A percentile compares a stretch with the other conserved stretches of the same genome.
Evolutionary conservation across 805 yeast species (phyloP).

Genomic region (Candida cerambycidarum): DNA sequence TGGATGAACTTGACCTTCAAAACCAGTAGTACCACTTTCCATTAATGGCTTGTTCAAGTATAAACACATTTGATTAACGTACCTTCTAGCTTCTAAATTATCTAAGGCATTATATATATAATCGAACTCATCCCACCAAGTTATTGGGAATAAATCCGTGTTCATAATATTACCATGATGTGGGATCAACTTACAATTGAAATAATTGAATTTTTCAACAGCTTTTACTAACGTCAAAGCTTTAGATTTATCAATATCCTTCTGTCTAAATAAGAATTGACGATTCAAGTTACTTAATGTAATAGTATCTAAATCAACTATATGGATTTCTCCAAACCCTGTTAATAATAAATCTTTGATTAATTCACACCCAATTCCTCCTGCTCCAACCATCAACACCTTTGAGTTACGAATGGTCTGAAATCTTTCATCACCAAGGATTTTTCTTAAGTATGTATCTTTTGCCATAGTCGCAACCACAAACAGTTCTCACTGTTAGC

Average conservation of each 20-base stretch:
- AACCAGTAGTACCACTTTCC: slow-evolving; percentile 96
- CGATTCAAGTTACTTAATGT: slow-evolving; percentile 90
- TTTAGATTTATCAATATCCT: slow-evolving; percentile 87
- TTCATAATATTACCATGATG: slow-evolving; percentile 90
- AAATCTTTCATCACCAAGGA: slow-evolving; percentile 43
- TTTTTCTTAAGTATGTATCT: slow-evolving; percentile 42
- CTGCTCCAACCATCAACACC: slow-evolving; percentile 88
- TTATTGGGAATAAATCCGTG: slow-evolving; percentile 61
- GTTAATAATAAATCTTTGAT: slow-evolving; percentile 75
- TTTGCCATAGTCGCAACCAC: slow-evolving; percentile 27
- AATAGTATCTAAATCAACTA: slow-evolving; percentile 94
- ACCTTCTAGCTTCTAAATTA: slow-evolving; percentile 86
- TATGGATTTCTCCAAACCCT: slow-evolving; percentile 83
- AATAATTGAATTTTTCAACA: slow-evolving; percentile 67
- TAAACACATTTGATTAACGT: slow-evolving; percentile 81
- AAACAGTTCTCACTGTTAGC: too few species aligned
- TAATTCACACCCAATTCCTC: slow-evolving; percentile 94
- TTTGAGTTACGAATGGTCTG: slow-evolving; percentile 39
- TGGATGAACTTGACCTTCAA: slow-evolving; percentile 91
- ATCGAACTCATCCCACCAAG: slow-evolving; percentile 74
- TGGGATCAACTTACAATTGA: slow-evolving; percentile 62
- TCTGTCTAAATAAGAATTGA: slow-evolving; percentile 85
- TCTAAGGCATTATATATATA: slow-evolving; percentile 90
- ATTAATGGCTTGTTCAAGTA: slow-evolving; percentile 73
- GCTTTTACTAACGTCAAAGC: slow-evolving; percentile 82